Percentiles rank a stretch among this genome's conserved stretches.
These are phyloP conservation scores for Neoascochyta sp. DNA, from an alignment of 2,329 filamentous ascomycete genomes.

Conservation along the genomic window DNA sequence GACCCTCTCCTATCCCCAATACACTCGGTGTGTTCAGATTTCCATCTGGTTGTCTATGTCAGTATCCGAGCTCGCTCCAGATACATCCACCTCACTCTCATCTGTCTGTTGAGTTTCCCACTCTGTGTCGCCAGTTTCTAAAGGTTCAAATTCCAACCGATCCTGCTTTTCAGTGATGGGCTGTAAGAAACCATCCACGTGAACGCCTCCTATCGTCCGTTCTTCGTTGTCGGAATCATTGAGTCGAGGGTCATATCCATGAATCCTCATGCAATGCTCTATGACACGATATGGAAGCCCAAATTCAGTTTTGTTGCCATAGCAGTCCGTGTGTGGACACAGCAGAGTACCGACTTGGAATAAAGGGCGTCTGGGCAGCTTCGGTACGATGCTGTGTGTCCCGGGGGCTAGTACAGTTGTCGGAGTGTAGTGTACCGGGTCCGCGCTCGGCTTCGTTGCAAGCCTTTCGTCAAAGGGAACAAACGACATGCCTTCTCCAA, in stretches of 20 bases:
- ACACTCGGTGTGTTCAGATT: too few relatives aligned
- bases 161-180: constrained; percentile 44
- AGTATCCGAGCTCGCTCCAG: too few relatives aligned
- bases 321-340: constrained; percentile 36
- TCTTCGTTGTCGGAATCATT: constrained; percentile 47
- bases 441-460: constrained; percentile 15
- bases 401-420: constrained; percentile 20
- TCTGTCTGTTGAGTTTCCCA: too few relatives aligned
- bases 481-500: constrained; percentile 67
- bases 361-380: constrained; percentile 14
- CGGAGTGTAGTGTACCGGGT: constrained; percentile 38
- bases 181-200: constrained; percentile 64
- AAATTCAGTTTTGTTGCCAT: constrained; percentile 24
- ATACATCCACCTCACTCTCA: too few relatives aligned
- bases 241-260: constrained; percentile 41
- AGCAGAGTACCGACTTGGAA: constrained; percentile 25
- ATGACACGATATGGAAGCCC: constrained; percentile 26
- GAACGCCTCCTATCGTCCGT: constrained; percentile 57
- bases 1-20: too few relatives aligned
- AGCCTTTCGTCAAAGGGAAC: constrained; percentile 50
- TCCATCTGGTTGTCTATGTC: too few relatives aligned
- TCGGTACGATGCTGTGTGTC: background rate
- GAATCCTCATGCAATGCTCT: constrained; percentile 47
- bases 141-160: too few relatives aligned
- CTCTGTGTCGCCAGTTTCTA: too few relatives aligned